Evolutionary conservation across 176 grass and related monocot species (phyloP).

Genomic region (Carex myosuroides): DNA sequence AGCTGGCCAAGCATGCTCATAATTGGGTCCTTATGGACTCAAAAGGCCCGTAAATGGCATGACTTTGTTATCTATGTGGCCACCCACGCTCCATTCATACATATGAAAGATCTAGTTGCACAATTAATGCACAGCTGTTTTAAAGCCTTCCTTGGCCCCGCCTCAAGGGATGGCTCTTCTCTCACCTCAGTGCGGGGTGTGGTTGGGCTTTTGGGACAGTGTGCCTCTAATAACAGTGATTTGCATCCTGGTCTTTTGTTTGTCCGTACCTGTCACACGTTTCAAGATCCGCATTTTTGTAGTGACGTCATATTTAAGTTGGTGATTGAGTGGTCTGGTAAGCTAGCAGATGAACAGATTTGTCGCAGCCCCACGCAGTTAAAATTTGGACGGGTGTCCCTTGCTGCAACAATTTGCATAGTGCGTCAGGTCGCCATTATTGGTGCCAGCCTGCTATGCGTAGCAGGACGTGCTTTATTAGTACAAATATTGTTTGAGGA

Average conservation of each 20-base stretch:
- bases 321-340: constrained; percentile 46
- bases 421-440: constrained; percentile 47
- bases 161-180: constrained; percentile 19
- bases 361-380: constrained; percentile 26
- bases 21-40: constrained; percentile 53
- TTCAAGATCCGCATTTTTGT: constrained; percentile 45
- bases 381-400: constrained; percentile 41
- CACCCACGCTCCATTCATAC: constrained; percentile 30
- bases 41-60: constrained; percentile 66
- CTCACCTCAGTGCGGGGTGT: constrained; percentile 34
- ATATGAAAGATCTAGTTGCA: constrained; percentile 41
- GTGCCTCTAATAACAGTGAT: constrained; percentile 7
- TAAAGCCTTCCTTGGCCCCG: constrained; percentile 49
- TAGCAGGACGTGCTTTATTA: constrained; percentile 40
- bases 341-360: constrained; percentile 34
- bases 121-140: constrained; percentile 76
- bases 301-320: constrained; percentile 54
- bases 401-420: constrained; percentile 33
- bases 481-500: constrained; percentile 51
- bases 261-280: constrained; percentile 34
- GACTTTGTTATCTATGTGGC: constrained; percentile 49
- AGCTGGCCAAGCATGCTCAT: constrained; percentile 61
- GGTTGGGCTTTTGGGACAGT: constrained; percentile 42
- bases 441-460: constrained; percentile 49
- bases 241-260: constrained; percentile 46